Evolutionary conservation across 331 rosid species (phyloP), one percentile per base, ranked within the genome.

Genomic region (Pyracantha coccinea): DNA sequence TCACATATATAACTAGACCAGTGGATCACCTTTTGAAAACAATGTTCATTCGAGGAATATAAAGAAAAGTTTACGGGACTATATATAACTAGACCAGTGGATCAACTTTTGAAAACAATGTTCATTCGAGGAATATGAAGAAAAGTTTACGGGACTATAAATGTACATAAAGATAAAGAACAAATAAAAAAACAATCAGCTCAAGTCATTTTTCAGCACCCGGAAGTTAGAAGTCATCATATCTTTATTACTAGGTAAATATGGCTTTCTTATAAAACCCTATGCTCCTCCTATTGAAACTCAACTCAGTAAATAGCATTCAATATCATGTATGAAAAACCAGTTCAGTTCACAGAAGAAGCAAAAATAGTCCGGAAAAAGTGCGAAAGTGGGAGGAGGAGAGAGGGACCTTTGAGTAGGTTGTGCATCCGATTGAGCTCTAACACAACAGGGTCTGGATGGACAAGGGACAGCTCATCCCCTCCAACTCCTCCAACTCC

Each of bases 391-490:
- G 20, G 7, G 21, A 68, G 28, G 61, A 20, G 63, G 62, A 77
- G 35, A 80, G 33, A 77, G 24, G 24, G 75, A 91, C 99, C 97
- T 89, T 57, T 76, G 69, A 90, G 87, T 63, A 82, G 85, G 81
- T 90, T 87, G 74, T 92, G 87, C 82, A 94, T 73, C 61, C 89
- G 88, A 77, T 90, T 80, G 81, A 94, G 88, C 89, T 94, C 89
- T 73, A 89, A 83, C 62, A 81, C 81, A 72, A 92, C 74, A 25
- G 90, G 87, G 82, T 84, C 90, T 33, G 88, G 75, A 67, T 81
- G 88, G 54, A 81, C 77, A 66, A 82, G 78, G 21, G 82, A 78
- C 66, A 75, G 75, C 66, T 89, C 96, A 54, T 91, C 93, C 45
- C 68, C 80, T 33, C 32, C 47, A 28, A 3, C 3, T 41, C 66